Base-by-base conservation (phyloP, 768 basidiomycete genomes). In the Tylopilus sp. region DNA sequence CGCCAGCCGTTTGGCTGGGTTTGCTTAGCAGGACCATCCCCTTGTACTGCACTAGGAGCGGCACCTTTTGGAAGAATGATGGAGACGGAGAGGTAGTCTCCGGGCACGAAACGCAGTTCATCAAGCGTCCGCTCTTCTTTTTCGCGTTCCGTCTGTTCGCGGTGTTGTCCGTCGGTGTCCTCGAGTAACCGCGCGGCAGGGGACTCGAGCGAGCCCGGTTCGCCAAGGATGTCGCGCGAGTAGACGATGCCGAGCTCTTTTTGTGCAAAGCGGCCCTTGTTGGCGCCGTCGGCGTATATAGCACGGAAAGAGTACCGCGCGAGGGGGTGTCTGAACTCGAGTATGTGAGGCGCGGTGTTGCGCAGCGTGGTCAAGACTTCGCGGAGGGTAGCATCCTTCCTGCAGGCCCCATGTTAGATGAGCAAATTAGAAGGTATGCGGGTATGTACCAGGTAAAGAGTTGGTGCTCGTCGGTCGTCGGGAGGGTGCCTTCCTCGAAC, bases 191-290 rank as follows among this genome's bases (percentile, higher is more conserved):
- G 78, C 0, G 84, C 77, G 1, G 87, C 86, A 7, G 81, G 73
- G 14, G 67, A 67, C 36, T 77, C 74, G 21, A 87, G 66, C 1
- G 84, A 69, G 30, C 88, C 88, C 4, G 87, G 85, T 67, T 90
- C 89, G 44, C 89, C 89, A 3, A 90, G 80, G 57, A 92, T 87
- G 70, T 92, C 91, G 56, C 89, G 84, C 40, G 89, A 88, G 69
- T 89, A 87, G 34, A 92, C 85, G 62, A 80, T 79, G 25, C 90
- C 90, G 38, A 92, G 80, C 38, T 92, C 90, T 71, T 91, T 91
- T 65, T 82, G 80, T 0, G 83, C 74, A 58, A 85, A 87, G 16
- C 82, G 79, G 6, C 89, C 89, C 57, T 85, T 83, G 67, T 81
- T 82, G 7, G 80, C 77, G 10, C 83, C 75, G 65, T 91, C 90